Percentiles rank a stretch among this genome's conserved stretches.
Evolutionary conservation across 108 stramenopile genomes (phyloP).

Genomic region (Mediolabrus comicus): DNA sequence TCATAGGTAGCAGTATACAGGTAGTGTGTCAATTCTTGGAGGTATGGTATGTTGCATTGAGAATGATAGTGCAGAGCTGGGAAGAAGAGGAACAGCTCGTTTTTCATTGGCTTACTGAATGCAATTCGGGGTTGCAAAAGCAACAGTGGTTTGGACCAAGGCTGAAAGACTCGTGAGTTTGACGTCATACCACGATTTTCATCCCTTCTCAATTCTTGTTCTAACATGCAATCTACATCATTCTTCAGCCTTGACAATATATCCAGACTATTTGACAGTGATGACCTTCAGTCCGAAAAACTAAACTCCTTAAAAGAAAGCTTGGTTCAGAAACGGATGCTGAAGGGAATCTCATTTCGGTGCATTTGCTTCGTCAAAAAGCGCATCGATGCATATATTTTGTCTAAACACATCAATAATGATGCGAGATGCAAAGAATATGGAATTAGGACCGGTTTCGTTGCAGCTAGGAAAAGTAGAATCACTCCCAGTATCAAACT

Average conservation of each 20-base stretch:
- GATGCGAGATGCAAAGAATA: slow-evolving; percentile 11
- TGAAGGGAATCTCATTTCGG: slow-evolving; percentile 31
- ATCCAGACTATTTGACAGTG: not conserved
- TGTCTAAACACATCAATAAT: slow-evolving; percentile 26
- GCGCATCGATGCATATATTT: slow-evolving; percentile 32
- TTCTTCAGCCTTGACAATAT: not conserved
- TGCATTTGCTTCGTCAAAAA: slow-evolving; percentile 42
- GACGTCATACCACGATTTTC: not conserved
- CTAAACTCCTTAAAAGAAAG: slow-evolving; percentile 8
- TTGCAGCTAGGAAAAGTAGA: slow-evolving; percentile 31
- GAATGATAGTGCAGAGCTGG: slow-evolving; percentile 45
- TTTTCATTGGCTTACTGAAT: slow-evolving; percentile 33
- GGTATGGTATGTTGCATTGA: slow-evolving; percentile 47
- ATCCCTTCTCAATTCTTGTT: not conserved
- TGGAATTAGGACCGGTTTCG: slow-evolving; percentile 28
- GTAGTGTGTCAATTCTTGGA: slow-evolving; percentile 21
- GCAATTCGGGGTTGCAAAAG: slow-evolving; percentile 18
- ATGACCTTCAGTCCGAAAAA: slow-evolving; percentile 18
- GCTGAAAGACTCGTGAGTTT: slow-evolving; percentile 21
- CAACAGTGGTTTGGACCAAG: slow-evolving; percentile 23
- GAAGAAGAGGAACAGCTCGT: slow-evolving; percentile 46
- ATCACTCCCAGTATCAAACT: slow-evolving; percentile 41
- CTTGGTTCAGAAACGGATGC: slow-evolving; percentile 26
- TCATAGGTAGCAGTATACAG: slow-evolving; percentile 1
- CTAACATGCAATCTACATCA: not conserved